Base-by-base conservation (phyloP, 345 rosid species). In the Hibiscus syriacus region DNA sequence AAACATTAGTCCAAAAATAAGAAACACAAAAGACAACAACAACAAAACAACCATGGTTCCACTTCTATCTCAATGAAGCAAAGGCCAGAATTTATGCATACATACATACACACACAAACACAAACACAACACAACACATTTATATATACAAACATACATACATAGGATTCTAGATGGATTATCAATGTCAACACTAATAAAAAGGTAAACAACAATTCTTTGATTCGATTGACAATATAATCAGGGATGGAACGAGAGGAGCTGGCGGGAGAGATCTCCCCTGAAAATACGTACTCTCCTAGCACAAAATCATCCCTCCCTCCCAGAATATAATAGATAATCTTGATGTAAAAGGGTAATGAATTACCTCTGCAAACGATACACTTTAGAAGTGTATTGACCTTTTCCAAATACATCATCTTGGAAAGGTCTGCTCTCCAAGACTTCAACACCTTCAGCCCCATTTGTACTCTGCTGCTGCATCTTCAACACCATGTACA, bases 401-500 rank as follows among this genome's bases (percentile, higher is more conserved):
- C 90, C 88, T 50, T 67, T 75, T 25, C 92, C 90, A 26, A 77
- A 80, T 6, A 64, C 72, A 55, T 76, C 79, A 76, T 83, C 82
- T 14, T 83, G 75, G 34, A 82, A 73, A 54, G 79, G 82, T 49
- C 62, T 79, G 45, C 72, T 79, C 71, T 78, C 90, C 72, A 87
- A 74, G 23, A 85, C 75, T 57, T 87, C 88, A 65, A 87, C 85
- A 64, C 92, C 90, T 68, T 87, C 92, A 19, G 69, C 64, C 36
- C 84, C 78, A n/a, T 55, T 79, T 34, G 86, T 82, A 61, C 61
- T 83, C 74, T 85, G 82, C 30, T 80, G 87, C 75, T 85, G 92
- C 92, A 87, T 87, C 81, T 78, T 87, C 72, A 65, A 67, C 16
- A 85, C 87, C 85, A 80, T 82, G 69, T 85, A 85, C 85, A 66